Conservation (phyloP, 371 early-diverging fungal species). For the Lichtheimia hyalospora region DNA sequence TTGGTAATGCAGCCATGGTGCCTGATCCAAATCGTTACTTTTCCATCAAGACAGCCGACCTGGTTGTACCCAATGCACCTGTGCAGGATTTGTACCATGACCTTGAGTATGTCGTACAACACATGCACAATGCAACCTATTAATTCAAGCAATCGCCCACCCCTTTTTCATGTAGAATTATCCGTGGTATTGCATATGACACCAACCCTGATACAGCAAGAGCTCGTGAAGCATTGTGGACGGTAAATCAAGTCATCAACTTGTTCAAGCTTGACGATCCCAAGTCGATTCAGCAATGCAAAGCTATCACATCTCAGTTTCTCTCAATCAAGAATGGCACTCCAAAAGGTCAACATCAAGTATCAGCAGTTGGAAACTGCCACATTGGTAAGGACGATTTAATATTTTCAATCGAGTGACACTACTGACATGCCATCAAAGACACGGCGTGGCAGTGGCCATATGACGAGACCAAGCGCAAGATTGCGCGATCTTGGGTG, state of each 20-base stretch:
- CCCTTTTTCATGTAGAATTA: slow-evolving; percentile 49
- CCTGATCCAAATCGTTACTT: slow-evolving; percentile 68
- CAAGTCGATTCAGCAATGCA: slow-evolving; percentile 57
- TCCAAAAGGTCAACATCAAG: slow-evolving; percentile 48
- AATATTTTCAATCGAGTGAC: neutral
- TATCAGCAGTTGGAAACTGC: slow-evolving; percentile 88
- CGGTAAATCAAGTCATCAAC: slow-evolving; percentile 83
- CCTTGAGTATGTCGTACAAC: slow-evolving; percentile 25
- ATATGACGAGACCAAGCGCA: slow-evolving; percentile 94
- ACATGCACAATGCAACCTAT: neutral
- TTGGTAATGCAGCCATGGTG: slow-evolving; percentile 68
- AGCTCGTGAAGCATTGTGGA: slow-evolving; percentile 68
- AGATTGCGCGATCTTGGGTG: slow-evolving; percentile 91
- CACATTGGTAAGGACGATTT: slow-evolving; percentile 61
- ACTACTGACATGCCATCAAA: neutral
- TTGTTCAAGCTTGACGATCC: slow-evolving; percentile 56
- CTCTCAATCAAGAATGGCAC: slow-evolving; percentile 60
- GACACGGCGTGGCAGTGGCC: slow-evolving; percentile 90
- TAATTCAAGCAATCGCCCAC: neutral
- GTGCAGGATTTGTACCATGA: slow-evolving; percentile 78
- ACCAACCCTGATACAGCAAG: slow-evolving; percentile 69
- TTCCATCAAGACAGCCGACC: slow-evolving; percentile 55
- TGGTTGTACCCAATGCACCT: slow-evolving; percentile 67
- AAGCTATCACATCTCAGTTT: slow-evolving; percentile 60
- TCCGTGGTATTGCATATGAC: slow-evolving; percentile 76